Evolutionary conservation across 768 basidiomycete species (phyloP).

Genomic region (Russula virescens): DNA sequence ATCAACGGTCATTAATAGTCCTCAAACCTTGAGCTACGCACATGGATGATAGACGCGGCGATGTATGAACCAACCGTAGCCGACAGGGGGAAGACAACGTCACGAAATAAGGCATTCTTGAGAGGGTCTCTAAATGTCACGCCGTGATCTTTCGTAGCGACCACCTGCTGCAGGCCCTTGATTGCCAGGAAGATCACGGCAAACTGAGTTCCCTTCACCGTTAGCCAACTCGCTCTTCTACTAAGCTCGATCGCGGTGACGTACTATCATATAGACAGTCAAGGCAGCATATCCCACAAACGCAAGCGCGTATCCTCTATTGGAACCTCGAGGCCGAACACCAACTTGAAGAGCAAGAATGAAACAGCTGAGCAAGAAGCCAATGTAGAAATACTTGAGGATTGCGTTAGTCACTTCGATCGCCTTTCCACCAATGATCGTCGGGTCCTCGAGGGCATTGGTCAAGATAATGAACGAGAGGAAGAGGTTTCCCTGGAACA

Average conservation of each 20-base stretch:
- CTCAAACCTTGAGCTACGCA: constrained; percentile 38
- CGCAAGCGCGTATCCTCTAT: constrained; percentile 79
- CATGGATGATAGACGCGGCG: constrained; percentile 75
- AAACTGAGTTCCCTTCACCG: constrained; percentile 38
- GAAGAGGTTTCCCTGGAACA: constrained; percentile 73
- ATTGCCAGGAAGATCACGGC: constrained; percentile 79
- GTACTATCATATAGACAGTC: constrained; percentile 91
- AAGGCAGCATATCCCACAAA: constrained; percentile 85
- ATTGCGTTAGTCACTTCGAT: constrained; percentile 70
- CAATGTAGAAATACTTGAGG: constrained; percentile 84
- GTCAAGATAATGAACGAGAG: constrained; percentile 81
- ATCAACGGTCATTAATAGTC: constrained; percentile 12
- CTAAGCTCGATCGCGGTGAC: constrained; percentile 25
- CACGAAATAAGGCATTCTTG: constrained; percentile 69
- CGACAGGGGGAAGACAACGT: constrained; percentile 77
- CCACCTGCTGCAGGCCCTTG: constrained; percentile 66
- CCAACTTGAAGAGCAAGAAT: constrained; percentile 84
- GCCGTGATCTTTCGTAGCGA: constrained; percentile 36
- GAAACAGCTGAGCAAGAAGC: constrained; percentile 81
- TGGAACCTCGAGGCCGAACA: constrained; percentile 67
- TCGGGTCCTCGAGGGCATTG: constrained; percentile 61
- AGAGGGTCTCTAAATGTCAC: constrained; percentile 59
- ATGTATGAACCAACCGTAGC: constrained; percentile 91
- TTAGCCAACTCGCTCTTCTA: not conserved
- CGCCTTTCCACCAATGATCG: constrained; percentile 48